A percentile compares a stretch with the other conserved stretches of the same genome.
Conservation (phyloP, 139 green algal genomes). For the Zygnema circumcarinatum region DNA sequence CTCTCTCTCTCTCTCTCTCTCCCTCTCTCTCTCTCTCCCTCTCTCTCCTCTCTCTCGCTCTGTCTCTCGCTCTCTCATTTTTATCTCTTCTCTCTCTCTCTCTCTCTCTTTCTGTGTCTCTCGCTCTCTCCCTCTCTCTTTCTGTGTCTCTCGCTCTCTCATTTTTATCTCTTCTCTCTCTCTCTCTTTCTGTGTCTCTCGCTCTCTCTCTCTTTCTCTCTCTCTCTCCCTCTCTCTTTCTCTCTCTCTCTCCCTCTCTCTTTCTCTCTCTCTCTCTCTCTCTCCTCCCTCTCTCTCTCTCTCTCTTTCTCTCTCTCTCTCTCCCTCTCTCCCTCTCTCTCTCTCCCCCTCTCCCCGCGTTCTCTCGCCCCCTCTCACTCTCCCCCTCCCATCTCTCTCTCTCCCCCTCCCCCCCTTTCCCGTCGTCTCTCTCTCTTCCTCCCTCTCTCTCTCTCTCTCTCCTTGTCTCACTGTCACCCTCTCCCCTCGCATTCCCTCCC, state of each 20-base stretch:
- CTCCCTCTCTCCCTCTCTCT: background rate
- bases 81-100: background rate
- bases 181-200: background rate
- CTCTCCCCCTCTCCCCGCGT: background rate
- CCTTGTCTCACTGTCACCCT: background rate
- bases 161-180: background rate
- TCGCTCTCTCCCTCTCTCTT: background rate
- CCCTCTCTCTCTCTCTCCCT: background rate
- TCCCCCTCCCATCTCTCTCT: no score
- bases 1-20: background rate
- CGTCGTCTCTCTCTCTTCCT: slow-evolving; percentile 40
- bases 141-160: background rate
- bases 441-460: background rate
- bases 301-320: background rate
- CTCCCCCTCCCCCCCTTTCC: no score
- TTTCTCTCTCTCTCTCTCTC: background rate
- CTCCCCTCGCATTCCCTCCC: background rate
- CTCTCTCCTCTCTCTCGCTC: background rate
- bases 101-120: background rate
- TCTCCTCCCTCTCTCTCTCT: background rate
- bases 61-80: background rate
- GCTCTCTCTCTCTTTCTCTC: background rate
- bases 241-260: background rate
- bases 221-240: background rate
- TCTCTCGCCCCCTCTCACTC: background rate